Evolutionary conservation across 2,329 filamentous ascomycete species (phyloP), one percentile per base, ranked within the genome.

Genomic region (Epichloe sp.): DNA sequence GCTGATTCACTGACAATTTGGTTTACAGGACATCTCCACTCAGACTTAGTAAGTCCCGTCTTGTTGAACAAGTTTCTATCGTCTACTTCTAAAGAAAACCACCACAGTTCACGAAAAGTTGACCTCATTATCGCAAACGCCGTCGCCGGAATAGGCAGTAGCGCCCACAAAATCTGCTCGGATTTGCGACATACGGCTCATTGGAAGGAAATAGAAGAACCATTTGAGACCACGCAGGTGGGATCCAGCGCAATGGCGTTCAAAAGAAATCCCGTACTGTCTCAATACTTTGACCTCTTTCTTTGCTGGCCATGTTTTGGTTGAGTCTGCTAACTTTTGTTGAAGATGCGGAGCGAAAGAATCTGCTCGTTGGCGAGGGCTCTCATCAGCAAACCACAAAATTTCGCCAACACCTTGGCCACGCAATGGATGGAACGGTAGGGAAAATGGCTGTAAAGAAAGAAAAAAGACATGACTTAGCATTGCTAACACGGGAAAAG

Each of bases 191-290:
- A 85, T 93, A 57, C 76, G 86, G 47, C 83, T 87, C 31, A 62
- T 72, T 91, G 46, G 83, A 94, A 95, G 74, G 88, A 94, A 67
- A 73, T 93, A 53, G 89, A 94, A 63, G 86, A 90, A 71, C 87
- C 86, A 0, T 87, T 88, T 59, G 86, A 90, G 70, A 81, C 80
- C 60, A 78, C 82, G 57, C 88, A 94, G 69, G 88, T 90, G 58
- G 86, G 84, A 31, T 79, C 74, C 38, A 6, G 15, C 42, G 54
- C 55, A 5, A 57, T 78, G 14, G 68, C 69, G 4, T 58, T 53
- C 48, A 58, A 58, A 49, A 46, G 51, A n/a, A 59, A 57, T 38
- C 57, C 53, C n/a, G 52, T 17, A 45, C 41, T 26, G 52, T 53
- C 5, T 23, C 14, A n/a, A 3, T 5, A 17, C 8, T 8, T 26